Evolutionary conservation across 257 asterid genomes (phyloP).

Genomic region (Solanum sitiens): DNA sequence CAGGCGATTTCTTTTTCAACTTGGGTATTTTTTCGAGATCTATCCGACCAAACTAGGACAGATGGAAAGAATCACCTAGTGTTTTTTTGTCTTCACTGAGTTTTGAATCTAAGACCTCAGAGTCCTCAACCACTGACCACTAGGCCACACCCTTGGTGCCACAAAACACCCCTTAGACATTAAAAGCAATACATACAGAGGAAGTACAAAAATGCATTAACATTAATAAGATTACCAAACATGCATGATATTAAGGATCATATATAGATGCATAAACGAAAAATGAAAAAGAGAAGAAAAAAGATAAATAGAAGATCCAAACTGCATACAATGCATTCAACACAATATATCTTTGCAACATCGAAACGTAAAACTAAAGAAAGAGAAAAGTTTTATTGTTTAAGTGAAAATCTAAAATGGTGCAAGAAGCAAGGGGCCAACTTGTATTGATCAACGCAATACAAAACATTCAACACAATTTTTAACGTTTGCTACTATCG

Average conservation of each 20-base stretch:
- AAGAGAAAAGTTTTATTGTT: neutral
- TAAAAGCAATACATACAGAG: neutral
- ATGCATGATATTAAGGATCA: neutral
- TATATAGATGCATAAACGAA: neutral
- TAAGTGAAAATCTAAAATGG: neutral
- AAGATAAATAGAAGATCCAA: neutral
- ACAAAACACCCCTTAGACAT: neutral
- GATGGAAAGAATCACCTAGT: neutral
- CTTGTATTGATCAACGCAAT: neutral
- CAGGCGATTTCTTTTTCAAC: too few species aligned
- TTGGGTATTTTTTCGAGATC: too few species aligned
- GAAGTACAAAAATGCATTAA: neutral
- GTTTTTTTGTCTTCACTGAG: neutral
- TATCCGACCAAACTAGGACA: neutral
- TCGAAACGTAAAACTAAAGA: neutral
- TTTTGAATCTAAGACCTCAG: neutral
- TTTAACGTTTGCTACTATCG: neutral
- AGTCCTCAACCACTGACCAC: neutral
- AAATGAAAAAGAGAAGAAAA: neutral
- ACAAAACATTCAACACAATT: neutral
- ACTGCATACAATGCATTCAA: neutral
- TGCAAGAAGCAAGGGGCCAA: neutral
- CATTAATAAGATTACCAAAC: neutral
- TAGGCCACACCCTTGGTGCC: neutral
- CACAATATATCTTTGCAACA: neutral